Base-by-base conservation (phyloP, 495 filamentous ascomycete genomes). In the Tuber borchii region DNA sequence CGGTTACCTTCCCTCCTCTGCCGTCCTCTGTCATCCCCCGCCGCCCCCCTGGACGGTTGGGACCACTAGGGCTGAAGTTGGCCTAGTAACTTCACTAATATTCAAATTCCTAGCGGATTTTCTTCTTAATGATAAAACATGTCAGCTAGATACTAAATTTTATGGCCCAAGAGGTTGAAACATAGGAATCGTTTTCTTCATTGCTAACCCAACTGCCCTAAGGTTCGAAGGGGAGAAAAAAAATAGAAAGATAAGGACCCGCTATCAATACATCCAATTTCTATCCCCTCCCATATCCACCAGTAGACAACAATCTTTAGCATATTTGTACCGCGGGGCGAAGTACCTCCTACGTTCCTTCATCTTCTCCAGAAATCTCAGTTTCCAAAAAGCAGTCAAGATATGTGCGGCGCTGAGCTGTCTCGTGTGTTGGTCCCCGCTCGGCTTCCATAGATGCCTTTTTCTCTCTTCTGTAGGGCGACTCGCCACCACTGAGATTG, bases 361-460 rank as follows among this genome's bases (percentile, higher is more conserved):
- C 65, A 71, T 76, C 37, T 20, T 75, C 26, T 71, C 2, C n/a
- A 76, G 2, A 76, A 76, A 43, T 34, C 8, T 39, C 10, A 44
- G n/a, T 42, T 74, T 39, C 75, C 75, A 76, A 56, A 70, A 69
- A 42, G 17, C 19, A 17, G 75, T 76, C 37, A 76, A 43, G 4
- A 76, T n/a, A 12, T 76, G 56, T 16, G 56, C 75, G 5, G 74
- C 39, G 34, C 44, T 40, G 39, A 40, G 39, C 39, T 40, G 39
- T 4, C 39, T 40, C 39, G 39, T 40, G 39, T 4, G 39, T 5
- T 40, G 39, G 39, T 40, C 39, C 39, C 39, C 5, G 5, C 39
- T 40, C 39, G 39, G 39, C 5, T 40, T 40, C 51, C 51, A 61
- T 3, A 31, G 51, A 6, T 31, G 22, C n/a, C n/a, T 7, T 31